Base-by-base conservation (phyloP, 495 filamentous ascomycete genomes). In the Aspergillus panamensis region DNA sequence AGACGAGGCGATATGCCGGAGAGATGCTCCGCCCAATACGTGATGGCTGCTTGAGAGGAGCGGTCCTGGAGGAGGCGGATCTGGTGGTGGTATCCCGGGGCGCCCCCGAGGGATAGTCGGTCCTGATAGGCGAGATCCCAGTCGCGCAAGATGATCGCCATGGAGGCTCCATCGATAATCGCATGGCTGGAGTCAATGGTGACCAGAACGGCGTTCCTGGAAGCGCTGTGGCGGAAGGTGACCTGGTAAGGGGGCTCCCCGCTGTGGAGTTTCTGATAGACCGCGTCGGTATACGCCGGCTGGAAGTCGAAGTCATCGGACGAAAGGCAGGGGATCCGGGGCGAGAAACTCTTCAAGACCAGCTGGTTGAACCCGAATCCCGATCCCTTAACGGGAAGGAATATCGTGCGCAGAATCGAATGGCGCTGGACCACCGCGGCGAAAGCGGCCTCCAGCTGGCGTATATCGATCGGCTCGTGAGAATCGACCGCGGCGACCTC, bases 131-230 rank as follows among this genome's bases (percentile, higher is more conserved):
- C 60, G 4, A 42, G 16, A 1, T 44, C 56, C 17, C 70, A 59
- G 31, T 73, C 70, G 8, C 56, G 56, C 8, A 67, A 37, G 9
- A 71, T 56, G 37, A 71, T 57, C 12, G 56, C 57, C 13, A 70
- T 60, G 3, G 70, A 70, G 6, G 60, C 57, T 14, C 62, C 74
- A 67, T 78, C 69, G 21, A 66, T 61, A 19, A 76, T 43, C 39
- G 77, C 68, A 61, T 79, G 73, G 63, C 68, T 81, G 50, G 81
- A 72, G 20, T 81, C 76, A 35, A 81, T 51, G 6, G 20, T 13
- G 39, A 39, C 35, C 67, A 73, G 56, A 66, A 72, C 13, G 63
- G 59, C 1, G 75, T 63, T 32, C 47, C 48, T 2, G 17, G 10
- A 3, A 8, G 30, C 13, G 3, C 30, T 29, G 12, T 21, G 37